Evolutionary conservation across 2,329 filamentous ascomycete species (phyloP), one percentile per base, ranked within the genome.

Genomic region (Colletotrichum incanum): DNA sequence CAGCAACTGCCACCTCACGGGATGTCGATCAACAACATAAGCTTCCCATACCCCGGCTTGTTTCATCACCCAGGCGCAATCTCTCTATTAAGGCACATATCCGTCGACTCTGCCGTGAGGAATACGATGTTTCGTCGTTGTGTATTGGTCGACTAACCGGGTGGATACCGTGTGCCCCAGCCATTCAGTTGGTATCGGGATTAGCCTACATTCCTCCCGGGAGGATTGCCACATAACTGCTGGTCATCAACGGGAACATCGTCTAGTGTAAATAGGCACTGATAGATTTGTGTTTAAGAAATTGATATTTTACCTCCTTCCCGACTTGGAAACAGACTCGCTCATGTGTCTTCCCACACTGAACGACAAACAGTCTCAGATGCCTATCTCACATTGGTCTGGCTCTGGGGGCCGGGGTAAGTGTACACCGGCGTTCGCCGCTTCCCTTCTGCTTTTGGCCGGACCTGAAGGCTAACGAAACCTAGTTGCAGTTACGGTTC

Each of bases 11-110:
- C 1, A 66, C 63, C 41, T 50, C 43, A 23, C n/a, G 28, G 52
- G 28, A 39, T n/a, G 23, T 60, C 62, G 67, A 70, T 66, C 67
- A 7, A 67, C 63, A 14, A 67, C 34, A 18, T 50, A 63, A 71
- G 63, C 56, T 67, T 67, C 64, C 34, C 43, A 64, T 11, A 45
- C 37, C 28, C 54, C 14, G 23, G 26, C 31, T 50, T 61, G 41
- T 67, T 41, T 56, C 39, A 23, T 43, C 64, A 41, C 18, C 64
- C 64, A 52, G 56, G 26, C 1, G 43, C 23, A 50, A 47, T 18
- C 2, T 49, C 65, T 52, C n/a, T 28, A 58, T 71, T 49, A 12
- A 52, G 65, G 31, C 55, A 62, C 28, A 63, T 62, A 41, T 59
- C 68, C 68, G 64, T 52, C 28, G 31, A n/a, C 12, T 20, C 39